These are phyloP conservation scores for Pulicaria dysenterica DNA, from an alignment of 129 eudicot genomes.

Conservation along the genomic window DNA sequence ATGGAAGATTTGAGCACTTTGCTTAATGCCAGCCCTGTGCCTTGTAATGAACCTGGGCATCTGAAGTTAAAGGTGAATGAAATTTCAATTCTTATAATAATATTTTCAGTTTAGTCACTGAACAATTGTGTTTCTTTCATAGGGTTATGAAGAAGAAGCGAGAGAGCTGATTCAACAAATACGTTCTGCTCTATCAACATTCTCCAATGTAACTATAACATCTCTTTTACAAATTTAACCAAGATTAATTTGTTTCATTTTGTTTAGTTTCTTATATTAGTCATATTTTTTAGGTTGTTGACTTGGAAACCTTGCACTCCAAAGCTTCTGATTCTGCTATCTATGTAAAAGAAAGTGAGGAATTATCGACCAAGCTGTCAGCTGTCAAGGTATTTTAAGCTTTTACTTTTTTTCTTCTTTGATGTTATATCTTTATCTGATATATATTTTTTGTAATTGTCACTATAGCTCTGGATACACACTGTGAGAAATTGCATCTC, in stretches of 20 bases:
- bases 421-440: conserved; percentile 24
- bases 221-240: conserved; percentile 4
- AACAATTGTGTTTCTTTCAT: conserved; percentile 15
- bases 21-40: conserved; percentile 51
- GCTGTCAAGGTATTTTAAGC: conserved; percentile 56
- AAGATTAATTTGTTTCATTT: conserved; percentile 2
- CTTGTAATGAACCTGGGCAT: conserved; percentile 79
- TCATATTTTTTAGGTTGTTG: conserved; percentile 52
- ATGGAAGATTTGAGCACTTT: conserved; percentile 58
- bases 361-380: conserved; percentile 54
- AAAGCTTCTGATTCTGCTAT: conserved; percentile 62
- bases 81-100: not conserved
- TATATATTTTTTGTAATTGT: conserved; percentile 4
- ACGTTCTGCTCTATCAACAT: conserved; percentile 44
- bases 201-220: conserved; percentile 53
- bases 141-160: conserved; percentile 78
- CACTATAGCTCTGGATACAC: conserved; percentile 66
- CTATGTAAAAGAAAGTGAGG: conserved; percentile 65
- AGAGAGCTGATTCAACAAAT: conserved; percentile 65
- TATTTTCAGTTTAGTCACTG: not conserved
- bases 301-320: conserved; percentile 60
- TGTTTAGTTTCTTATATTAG: conserved; percentile 16
- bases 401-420: not conserved
- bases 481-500: conserved; percentile 60
- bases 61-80: conserved; percentile 66